A percentile compares a stretch with the other conserved stretches of the same genome.
phyloP scores from a whole-genome alignment of 2,329 filamentous ascomycete species.

The Graphiopsis chlorocephala region DNA sequence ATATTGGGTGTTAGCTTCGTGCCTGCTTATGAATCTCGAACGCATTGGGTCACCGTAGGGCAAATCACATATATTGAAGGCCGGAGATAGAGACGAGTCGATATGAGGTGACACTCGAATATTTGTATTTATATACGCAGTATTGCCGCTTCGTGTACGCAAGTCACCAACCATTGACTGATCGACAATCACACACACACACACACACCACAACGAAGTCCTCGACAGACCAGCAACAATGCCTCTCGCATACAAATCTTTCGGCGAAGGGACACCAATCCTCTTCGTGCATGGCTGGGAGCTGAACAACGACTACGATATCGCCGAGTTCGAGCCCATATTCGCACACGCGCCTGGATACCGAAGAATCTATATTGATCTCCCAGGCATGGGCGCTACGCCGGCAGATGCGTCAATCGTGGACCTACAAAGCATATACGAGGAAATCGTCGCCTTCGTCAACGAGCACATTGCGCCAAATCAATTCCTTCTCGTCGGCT shows the following conservation, averaged over 20 bases:
- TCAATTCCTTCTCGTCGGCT: conserved; percentile 15
- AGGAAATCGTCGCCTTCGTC: conserved; percentile 11
- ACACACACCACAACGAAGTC: not conserved
- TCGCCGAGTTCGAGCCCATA: conserved; percentile 18
- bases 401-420: conserved; percentile 1
- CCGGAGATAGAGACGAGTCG: not conserved
- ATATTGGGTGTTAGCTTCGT: not conserved
- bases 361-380: conserved; percentile 17
- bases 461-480: conserved; percentile 14
- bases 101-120: not conserved
- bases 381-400: conserved; percentile 18
- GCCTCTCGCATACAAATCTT: not conserved
- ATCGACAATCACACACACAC: not conserved
- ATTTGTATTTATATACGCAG: not conserved
- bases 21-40: not conserved
- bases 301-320: conserved; percentile 11
- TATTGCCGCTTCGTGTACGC: not conserved
- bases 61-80: not conserved
- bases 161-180: not conserved
- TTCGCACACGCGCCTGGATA: conserved; percentile 9
- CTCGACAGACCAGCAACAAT: not conserved
- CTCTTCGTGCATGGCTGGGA: conserved; percentile 20
- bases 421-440: conserved; percentile 15
- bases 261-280: conserved; percentile 14
- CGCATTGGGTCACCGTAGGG: not conserved